Evolutionary conservation across 306 rosid genomes (phyloP), one percentile per base, ranked within the genome.

Genomic region (Medicago truncatula): DNA sequence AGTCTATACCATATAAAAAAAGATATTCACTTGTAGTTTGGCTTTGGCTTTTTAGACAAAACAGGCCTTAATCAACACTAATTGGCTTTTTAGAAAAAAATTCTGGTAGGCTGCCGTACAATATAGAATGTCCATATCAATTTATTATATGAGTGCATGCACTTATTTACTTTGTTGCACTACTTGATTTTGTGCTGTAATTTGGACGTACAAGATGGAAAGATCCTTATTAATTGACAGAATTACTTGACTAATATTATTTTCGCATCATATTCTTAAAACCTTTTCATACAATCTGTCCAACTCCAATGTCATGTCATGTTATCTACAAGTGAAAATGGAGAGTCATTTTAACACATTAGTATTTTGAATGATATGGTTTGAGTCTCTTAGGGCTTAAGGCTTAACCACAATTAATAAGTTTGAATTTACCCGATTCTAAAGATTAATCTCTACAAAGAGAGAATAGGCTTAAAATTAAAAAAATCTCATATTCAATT

Each of bases 1-100:
- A 40, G 8, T 40, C 10, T 40, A 40, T 40, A 40, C 44, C 43
- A 6, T 7, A 39, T 39, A 8, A 40, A 40, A 40, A 40, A 40
- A 0, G 10, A 38, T 9, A 38, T 7, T 38, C 8, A 38, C 41
- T 38, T 38, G 8, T 38, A 38, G 41, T 38, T 41, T 52, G 59
- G 2, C 13, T 38, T 41, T 52, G 59, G 2, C 13, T 53, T 77
- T 65, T 63, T 14, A 52, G 62, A 36, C 56, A n/a, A 74, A 57
- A 73, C 60, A 23, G 68, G 41, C 66, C 71, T 28, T 65, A n/a
- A 38, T 73, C 80, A 50, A 41, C 73, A 40, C 16, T 5, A 61
- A 65, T 44, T 46, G 2, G 13, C 14, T 1, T 9, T 41, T 41
- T 9, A 41, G 70, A 66, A 46, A 3, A 20, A 11, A 65, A 44